Base-by-base conservation (phyloP, 352 stramenopile genomes). In the Thraustochytrium striatum region DNA sequence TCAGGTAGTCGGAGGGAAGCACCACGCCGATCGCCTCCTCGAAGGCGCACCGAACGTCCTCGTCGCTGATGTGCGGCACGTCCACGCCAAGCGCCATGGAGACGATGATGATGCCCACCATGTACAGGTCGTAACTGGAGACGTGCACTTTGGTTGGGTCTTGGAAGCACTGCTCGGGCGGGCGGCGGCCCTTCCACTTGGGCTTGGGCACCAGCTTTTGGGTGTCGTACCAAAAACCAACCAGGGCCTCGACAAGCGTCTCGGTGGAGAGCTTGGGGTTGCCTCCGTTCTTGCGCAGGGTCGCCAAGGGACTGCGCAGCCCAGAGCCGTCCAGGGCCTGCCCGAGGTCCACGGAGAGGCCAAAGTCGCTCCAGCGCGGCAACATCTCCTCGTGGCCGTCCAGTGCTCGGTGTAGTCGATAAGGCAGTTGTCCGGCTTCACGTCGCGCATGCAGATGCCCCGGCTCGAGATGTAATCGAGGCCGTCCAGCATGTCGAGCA, bases 201-300 rank as follows among this genome's bases (percentile, higher is more conserved):
- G 65, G 65, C 30, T 75, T 75, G 44, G 65, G 65, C 44, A 75
- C 65, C n/a, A 75, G 65, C 50, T 75, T 75, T 61, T 75, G 65
- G 41, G 65, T 75, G 30, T 75, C 65, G 32, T 75, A 75, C 65
- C 65, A 75, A 70, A 75, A 75, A 0, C 32, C 65, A 19, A 75
- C 65, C 13, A 75, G 52, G 39, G 65, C 8, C n/a, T 61, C 32
- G 32, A 44, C 7, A 16, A 55, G 47, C 25, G 16, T 25, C 25
- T 55, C 47, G 25, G 16, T 25, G 16, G 47, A 55, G 47, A 16
- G 25, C 47, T 55, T 55, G 16, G 47, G 25, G 16, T 25, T 25
- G 16, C 25, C 25, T 55, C 47, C 47, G 47, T 25, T 55, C 25
- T 55, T 16, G 16, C 16, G 25, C 16, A 55, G 47, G 25, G 47